A percentile compares a stretch with the other conserved stretches of the same genome.
Conservation (phyloP, 257 asterid genomes). For the Nicotiana noctiflora region DNA sequence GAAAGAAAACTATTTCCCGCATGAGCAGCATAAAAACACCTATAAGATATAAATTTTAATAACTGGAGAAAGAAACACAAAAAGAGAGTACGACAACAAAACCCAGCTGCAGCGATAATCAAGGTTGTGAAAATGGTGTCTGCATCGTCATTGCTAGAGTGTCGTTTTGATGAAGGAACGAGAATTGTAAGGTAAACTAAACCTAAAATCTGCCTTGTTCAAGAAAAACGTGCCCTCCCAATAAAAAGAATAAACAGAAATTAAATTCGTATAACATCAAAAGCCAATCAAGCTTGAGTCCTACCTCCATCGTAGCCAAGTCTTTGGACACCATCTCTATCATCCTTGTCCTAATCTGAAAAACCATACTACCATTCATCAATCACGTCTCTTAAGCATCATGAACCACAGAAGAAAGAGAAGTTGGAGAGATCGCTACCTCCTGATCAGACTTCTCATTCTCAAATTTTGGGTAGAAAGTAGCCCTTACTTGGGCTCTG, state of each 20-base stretch:
- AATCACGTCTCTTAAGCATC: conserved; percentile 2
- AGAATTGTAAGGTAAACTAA: background rate
- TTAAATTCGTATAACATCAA: conserved; percentile 3
- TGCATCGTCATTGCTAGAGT: background rate
- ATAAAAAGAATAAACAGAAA: background rate
- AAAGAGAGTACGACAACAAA: background rate
- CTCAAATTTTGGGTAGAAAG: conserved; percentile 96
- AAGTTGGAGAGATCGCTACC: conserved; percentile 29
- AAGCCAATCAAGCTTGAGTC: conserved; percentile 9
- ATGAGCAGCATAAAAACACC: conserved; percentile 7
- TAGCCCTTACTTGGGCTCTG: conserved; percentile 74
- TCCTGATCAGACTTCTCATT: conserved; percentile 97
- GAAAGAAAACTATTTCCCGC: background rate
- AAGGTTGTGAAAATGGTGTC: background rate
- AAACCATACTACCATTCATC: conserved; percentile 17
- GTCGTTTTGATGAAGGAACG: background rate
- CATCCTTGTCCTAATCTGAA: conserved; percentile 80
- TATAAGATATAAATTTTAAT: conserved; percentile 3
- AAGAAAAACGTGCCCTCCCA: background rate
- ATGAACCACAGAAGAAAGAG: background rate
- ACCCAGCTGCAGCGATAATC: background rate
- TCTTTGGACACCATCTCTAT: conserved; percentile 85
- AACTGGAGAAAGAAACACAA: conserved; percentile 6
- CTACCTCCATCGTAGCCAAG: conserved; percentile 87
- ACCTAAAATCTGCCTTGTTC: background rate